phyloP scores from a whole-genome alignment of 2,329 filamentous ascomycete genomes.

The Ophiostoma sp. region DNA sequence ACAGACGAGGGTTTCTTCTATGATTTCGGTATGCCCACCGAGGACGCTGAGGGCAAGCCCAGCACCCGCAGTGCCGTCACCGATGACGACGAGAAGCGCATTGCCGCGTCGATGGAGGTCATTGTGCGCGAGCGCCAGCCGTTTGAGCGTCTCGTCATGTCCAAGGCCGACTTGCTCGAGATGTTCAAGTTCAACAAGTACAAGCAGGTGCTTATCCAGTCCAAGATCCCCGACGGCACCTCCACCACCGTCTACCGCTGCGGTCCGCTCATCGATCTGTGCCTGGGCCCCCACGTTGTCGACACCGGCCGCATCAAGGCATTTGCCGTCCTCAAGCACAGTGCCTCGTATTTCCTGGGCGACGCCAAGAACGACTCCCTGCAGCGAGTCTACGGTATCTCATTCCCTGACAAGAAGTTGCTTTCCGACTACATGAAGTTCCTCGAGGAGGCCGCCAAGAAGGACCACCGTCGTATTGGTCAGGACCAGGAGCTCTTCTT shows the following conservation, averaged over 20 bases:
- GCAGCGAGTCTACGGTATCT: constrained; percentile 94
- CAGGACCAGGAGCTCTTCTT: constrained; percentile 97
- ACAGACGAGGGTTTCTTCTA: constrained; percentile 95
- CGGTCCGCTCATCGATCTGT: constrained; percentile 91
- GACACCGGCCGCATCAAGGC: constrained; percentile 92
- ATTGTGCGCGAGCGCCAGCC: constrained; percentile 97
- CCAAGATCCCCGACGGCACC: constrained; percentile 85
- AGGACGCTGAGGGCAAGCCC: constrained; percentile 40
- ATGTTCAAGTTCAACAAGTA: constrained; percentile 99
- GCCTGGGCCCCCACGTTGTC: constrained; percentile 90
- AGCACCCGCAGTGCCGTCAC: constrained; percentile 56
- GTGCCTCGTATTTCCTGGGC: constrained; percentile 79
- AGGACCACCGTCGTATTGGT: constrained; percentile 91
- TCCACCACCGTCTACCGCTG: constrained; percentile 93
- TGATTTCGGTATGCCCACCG: constrained; percentile 83
- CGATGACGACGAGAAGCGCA: constrained; percentile 75
- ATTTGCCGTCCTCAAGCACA: constrained; percentile 82
- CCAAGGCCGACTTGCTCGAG: constrained; percentile 87
- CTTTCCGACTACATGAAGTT: constrained; percentile 93
- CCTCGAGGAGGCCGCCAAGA: constrained; percentile 95
- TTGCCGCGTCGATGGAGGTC: constrained; percentile 76
- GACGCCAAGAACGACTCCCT: constrained; percentile 92
- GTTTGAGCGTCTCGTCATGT: constrained; percentile 85
- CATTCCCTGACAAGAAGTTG: constrained; percentile 91
- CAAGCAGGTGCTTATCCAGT: constrained; percentile 96